phyloP scores from a whole-genome alignment of 129 eudicot genomes.

The Heracleum sosnowskyi region DNA sequence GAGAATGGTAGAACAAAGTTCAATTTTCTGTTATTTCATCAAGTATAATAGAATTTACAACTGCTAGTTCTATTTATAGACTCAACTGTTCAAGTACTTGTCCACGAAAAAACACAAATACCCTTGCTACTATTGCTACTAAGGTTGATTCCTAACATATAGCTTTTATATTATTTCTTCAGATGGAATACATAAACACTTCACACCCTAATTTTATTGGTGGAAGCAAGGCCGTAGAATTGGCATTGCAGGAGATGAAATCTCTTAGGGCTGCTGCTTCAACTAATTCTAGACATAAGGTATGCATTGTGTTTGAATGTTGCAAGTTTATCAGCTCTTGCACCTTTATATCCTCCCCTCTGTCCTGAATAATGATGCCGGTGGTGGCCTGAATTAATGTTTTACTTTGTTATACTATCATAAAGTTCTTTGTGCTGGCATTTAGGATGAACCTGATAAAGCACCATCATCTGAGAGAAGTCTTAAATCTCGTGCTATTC shows the following conservation, averaged over 20 bases:
- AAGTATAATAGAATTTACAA: too few species aligned
- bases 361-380: neutral
- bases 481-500: constrained; percentile 67
- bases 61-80: too few species aligned
- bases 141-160: too few species aligned
- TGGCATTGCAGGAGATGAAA: constrained; percentile 58
- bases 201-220: constrained; percentile 95
- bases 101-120: too few species aligned
- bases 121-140: too few species aligned
- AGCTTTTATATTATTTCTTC: constrained; percentile 7
- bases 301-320: constrained; percentile 8
- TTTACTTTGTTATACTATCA: neutral
- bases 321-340: constrained; percentile 8
- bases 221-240: constrained; percentile 90
- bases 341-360: neutral
- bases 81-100: too few species aligned
- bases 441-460: constrained; percentile 80
- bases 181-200: constrained; percentile 99
- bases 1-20: neutral
- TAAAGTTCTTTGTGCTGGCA: neutral
- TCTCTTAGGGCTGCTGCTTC: constrained; percentile 41
- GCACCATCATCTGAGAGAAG: constrained; percentile 68
- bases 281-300: constrained; percentile 54
- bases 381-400: neutral
- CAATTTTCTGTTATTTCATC: too few species aligned